Evolutionary conservation across 345 rosid species (phyloP).

Genomic region (Sapria himalayana): DNA sequence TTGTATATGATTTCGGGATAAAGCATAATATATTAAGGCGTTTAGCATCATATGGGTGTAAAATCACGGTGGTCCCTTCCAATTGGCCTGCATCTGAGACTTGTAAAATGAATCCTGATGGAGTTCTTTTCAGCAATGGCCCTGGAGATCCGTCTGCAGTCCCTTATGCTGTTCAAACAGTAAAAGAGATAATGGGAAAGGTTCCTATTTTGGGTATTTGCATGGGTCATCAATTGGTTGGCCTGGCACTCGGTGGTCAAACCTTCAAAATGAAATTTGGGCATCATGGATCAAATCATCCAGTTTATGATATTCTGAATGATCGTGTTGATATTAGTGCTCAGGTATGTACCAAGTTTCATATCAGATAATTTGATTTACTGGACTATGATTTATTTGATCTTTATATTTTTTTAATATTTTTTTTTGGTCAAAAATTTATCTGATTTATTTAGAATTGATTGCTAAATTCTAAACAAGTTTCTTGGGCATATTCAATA

Average conservation of each 20-base stretch:
- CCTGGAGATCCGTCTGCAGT: conserved; percentile 98
- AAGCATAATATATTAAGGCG: conserved; percentile 83
- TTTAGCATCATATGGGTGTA: conserved; percentile 64
- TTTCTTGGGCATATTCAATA: too few species aligned
- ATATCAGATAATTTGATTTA: too few species aligned
- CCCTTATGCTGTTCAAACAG: conserved; percentile 81
- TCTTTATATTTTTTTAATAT: too few species aligned
- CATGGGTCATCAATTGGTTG: conserved; percentile 95
- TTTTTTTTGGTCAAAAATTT: too few species aligned
- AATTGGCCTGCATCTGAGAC: conserved; percentile 73
- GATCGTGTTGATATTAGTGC: conserved; percentile 85
- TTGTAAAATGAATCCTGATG: conserved; percentile 70
- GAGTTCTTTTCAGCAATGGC: conserved; percentile 93
- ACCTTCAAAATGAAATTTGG: conserved; percentile 97
- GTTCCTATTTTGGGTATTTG: conserved; percentile 91
- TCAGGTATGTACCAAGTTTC: conserved; percentile 51
- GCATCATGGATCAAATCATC: conserved; percentile 96
- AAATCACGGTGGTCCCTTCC: conserved; percentile 78
- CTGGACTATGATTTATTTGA: too few species aligned
- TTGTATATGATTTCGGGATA: conserved; percentile 86
- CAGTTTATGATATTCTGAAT: conserved; percentile 45
- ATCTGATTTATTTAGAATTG: too few species aligned
- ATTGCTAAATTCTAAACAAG: too few species aligned
- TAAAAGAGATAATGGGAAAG: conserved; percentile 59
- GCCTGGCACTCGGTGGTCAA: conserved; percentile 90